Evolutionary conservation across 78 protist species (phyloP).

Genomic region (Dictyostelium intermedium): DNA sequence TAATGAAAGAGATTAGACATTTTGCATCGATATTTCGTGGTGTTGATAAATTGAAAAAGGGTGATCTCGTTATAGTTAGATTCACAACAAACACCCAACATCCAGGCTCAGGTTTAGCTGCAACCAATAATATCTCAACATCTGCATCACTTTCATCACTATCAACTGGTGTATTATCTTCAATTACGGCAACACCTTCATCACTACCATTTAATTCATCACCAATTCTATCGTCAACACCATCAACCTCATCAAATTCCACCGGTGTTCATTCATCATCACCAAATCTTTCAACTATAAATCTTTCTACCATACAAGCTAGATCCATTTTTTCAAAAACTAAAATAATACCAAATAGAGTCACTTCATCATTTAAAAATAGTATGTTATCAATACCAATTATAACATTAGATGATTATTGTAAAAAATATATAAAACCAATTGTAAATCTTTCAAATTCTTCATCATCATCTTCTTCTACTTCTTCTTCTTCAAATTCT

Average conservation of each 20-base stretch:
- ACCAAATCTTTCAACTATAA: not conserved
- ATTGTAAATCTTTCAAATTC: not conserved
- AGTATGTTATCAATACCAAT: not conserved
- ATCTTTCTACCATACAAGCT: not conserved
- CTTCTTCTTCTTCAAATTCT: not conserved
- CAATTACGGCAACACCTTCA: not conserved
- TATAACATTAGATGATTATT: slow-evolving; percentile 33
- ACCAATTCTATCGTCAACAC: not conserved
- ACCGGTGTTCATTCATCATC: not conserved
- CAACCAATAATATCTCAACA: not conserved
- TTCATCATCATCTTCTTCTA: too few species aligned
- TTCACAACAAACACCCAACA: not conserved
- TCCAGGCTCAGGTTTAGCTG: not conserved
- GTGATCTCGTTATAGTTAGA: slow-evolving; percentile 34
- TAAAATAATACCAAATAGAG: not conserved
- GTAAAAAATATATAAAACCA: not conserved
- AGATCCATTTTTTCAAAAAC: not conserved
- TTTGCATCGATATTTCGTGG: slow-evolving; percentile 60
- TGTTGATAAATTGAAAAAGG: slow-evolving; percentile 59
- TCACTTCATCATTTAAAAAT: not conserved
- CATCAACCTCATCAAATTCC: not conserved
- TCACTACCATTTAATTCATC: not conserved
- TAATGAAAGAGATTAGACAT: slow-evolving; percentile 33
- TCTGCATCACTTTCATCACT: not conserved
- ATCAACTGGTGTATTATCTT: not conserved